Conservation (phyloP, 2,329 filamentous ascomycete genomes). For the Aspergillus japonicus region DNA sequence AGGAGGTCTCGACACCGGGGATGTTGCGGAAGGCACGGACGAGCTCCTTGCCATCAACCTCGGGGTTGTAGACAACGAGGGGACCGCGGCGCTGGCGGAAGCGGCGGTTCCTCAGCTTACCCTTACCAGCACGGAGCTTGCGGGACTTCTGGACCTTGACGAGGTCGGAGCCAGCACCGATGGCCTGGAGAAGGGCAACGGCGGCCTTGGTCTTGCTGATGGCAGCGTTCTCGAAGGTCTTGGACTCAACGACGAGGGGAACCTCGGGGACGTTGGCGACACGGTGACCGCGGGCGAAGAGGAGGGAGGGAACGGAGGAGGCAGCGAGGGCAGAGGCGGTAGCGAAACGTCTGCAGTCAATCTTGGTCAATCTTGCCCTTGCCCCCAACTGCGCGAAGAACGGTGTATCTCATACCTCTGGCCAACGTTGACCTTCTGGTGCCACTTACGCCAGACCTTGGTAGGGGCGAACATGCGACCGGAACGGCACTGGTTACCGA, state of each 20-base stretch:
- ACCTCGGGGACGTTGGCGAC: slow-evolving; percentile 91
- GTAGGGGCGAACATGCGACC: slow-evolving; percentile 99
- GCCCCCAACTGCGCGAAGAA: not conserved
- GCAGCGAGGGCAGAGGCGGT: slow-evolving; percentile 96
- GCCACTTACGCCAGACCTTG: slow-evolving; percentile 99
- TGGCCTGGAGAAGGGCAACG: slow-evolving; percentile 79
- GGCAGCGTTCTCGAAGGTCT: slow-evolving; percentile 75
- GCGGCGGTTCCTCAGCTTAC: slow-evolving; percentile 95
- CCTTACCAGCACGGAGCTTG: slow-evolving; percentile 98
- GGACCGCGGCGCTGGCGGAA: slow-evolving; percentile 97
- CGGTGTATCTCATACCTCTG: slow-evolving; percentile 69
- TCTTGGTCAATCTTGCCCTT: slow-evolving; percentile 12
- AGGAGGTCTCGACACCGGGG: slow-evolving; percentile 92
- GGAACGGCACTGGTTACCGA: slow-evolving; percentile 99
- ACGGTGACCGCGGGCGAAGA: slow-evolving; percentile 96
- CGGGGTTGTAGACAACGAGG: slow-evolving; percentile 95
- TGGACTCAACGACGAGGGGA: slow-evolving; percentile 91
- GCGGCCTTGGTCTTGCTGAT: slow-evolving; percentile 87
- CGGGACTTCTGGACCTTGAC: slow-evolving; percentile 95
- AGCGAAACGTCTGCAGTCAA: slow-evolving; percentile 74
- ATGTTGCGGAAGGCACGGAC: slow-evolving; percentile 97
- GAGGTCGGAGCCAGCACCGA: slow-evolving; percentile 86
- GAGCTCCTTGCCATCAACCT: slow-evolving; percentile 91
- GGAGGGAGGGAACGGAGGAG: slow-evolving; percentile 89
- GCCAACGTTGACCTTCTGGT: slow-evolving; percentile 99